Base-by-base conservation (phyloP, 2,329 filamentous ascomycete genomes). In the Stagonosporopsis chrysanthemi region DNA sequence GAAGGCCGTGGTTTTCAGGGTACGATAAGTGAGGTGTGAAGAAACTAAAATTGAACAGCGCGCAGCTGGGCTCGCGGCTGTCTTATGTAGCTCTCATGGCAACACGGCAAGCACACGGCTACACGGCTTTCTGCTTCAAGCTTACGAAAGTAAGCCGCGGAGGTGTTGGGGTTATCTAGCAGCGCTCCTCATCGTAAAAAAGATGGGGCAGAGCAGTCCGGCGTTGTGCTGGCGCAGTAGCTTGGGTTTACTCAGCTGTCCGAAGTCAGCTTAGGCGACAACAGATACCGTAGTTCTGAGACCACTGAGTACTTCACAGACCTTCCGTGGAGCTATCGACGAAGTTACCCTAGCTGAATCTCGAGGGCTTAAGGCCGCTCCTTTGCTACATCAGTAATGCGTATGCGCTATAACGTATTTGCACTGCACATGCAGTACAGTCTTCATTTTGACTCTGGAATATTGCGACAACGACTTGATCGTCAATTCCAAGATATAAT, bases 81-180 rank as follows among this genome's bases (percentile, higher is more conserved):
- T 49, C 49, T 58, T 53, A 48, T 40, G n/a, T 28, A 12, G 5
- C 5, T n/a, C 22, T 15, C 19, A 48, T 48, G 54, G 54, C 45
- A 48, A 26, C 39, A 15, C 54, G 54, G 54, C 54, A 57, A 24
- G 23, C 19, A 43, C 9, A 41, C 41, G 54, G 54, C 24, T 52
- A 47, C 36, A 19, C 54, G 54, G 54, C 42, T 52, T 19, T 47
- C 31, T 47, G 2, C 15, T 43, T 24, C 23, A 17, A 29, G 40
- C 47, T 42, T 33, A 6, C 41, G n/a, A 24, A 48, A 29, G 47
- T 45, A 47, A 42, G 47, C 31, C 22, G 17, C 29, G 24, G 31
- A 43, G 36, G 24, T 19, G 15, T 26, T 42, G 15, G 14, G 51
- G 26, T 46, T 26, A 17, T 39, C 28, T 11, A 29, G 11, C 28